Base-by-base conservation (phyloP, 352 stramenopile genomes). In the Pythium plurisporium region DNA sequence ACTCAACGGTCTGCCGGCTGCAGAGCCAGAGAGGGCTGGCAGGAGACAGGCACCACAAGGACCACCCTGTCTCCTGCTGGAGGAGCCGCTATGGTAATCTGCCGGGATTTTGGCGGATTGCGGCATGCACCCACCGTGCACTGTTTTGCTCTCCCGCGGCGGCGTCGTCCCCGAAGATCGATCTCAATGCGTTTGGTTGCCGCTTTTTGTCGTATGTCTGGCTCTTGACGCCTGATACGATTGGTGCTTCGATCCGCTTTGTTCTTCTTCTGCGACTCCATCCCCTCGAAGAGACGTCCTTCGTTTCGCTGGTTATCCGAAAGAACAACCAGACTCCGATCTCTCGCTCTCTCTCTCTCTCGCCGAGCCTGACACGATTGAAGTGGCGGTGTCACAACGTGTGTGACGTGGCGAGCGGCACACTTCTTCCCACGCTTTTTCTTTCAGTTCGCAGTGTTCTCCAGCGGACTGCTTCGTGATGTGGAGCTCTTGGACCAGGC, bases 261-360 rank as follows among this genome's bases (percentile, higher is more conserved):
- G 8, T 44, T 4, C 22, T 8, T 46, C 3, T 34, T 4, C 23
- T 20, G 12, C 23, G 17, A 20, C 26, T 34, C 38, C 38, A 44
- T 44, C n/a, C 6, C 26, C n/a, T 29, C 20, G 17, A 40, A 38
- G 44, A 26, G 44, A 26, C 11, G 8, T 25, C 19, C 47, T 43
- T 54, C 47, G 47, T 54, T 53, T 54, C 47, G 47, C 47, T 54
- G 47, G 31, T 54, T 27, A 34, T 23, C n/a, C 22, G 42, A 17
- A n/a, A n/a, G n/a, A n/a, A n/a, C n/a, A n/a, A n/a, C n/a, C n/a
- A n/a, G n/a, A n/a, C n/a, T n/a, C n/a, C n/a, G n/a, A n/a, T n/a
- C n/a, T n/a, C n/a, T n/a, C n/a, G n/a, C n/a, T n/a, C n/a, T n/a
- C n/a, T n/a, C n/a, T n/a, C n/a, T n/a, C n/a, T n/a, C n/a, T n/a